phyloP scores from a whole-genome alignment of 768 basidiomycete species.

The Daedalea quercina region DNA sequence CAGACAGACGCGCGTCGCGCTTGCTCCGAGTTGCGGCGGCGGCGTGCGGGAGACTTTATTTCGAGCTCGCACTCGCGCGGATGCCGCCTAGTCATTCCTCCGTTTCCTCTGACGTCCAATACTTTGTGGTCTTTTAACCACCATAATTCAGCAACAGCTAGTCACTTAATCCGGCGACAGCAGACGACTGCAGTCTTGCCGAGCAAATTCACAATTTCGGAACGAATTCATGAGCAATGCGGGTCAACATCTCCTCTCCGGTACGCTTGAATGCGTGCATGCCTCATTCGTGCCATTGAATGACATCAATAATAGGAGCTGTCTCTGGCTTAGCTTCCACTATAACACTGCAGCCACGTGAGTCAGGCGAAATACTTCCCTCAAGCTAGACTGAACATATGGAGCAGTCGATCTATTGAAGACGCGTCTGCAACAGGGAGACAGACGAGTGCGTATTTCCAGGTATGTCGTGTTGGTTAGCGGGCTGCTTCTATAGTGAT shows the following conservation, averaged over 20 bases:
- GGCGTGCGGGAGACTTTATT: no score
- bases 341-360: slow-evolving; percentile 71
- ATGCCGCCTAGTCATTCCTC: no score
- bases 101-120: no score
- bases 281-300: background rate
- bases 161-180: no score
- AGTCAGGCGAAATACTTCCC: slow-evolving; percentile 19
- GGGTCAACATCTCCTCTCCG: slow-evolving; percentile 59
- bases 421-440: slow-evolving; percentile 85
- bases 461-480: background rate
- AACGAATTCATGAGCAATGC: slow-evolving; percentile 52
- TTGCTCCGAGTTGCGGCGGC: no score
- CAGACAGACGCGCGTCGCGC: no score
- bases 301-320: slow-evolving; percentile 47
- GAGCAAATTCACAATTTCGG: no score
- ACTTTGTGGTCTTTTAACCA: no score
- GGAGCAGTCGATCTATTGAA: slow-evolving; percentile 79
- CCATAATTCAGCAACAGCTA: no score
- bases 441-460: slow-evolving; percentile 25
- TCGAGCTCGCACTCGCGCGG: no score
- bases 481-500: background rate
- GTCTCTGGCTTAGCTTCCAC: slow-evolving; percentile 75
- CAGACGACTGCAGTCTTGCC: no score
- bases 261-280: slow-evolving; percentile 25
- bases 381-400: background rate